Evolutionary conservation across 306 rosid genomes (phyloP), one percentile per base, ranked within the genome.

Genomic region (Corylus heterophylla): DNA sequence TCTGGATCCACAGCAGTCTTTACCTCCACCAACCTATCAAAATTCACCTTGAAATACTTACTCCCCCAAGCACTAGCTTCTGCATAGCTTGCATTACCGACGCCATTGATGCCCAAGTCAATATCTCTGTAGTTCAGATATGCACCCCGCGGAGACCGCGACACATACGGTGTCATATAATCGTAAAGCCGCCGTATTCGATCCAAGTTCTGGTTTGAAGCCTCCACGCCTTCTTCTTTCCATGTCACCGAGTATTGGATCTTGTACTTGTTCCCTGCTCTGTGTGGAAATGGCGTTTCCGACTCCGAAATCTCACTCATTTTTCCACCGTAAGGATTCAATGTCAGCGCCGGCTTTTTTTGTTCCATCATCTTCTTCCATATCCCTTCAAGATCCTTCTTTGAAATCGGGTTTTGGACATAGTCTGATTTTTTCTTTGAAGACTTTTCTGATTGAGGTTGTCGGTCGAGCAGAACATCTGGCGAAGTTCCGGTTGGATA

Each of bases 381-480:
- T 35, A 89, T 49, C 51, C 87, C 89, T 84, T 91, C 90, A 12
- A 93, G 84, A 45, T 12, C 92, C 11, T 1, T 3, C 77, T 83
- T 86, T 0, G 90, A 54, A 69, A 90, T 89, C 0, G 93, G 85
- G 1, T 89, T 64, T 76, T 85, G 89, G 58, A 92, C 88, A 47
- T 90, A 90, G 77, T 90, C 97, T 16, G 93, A 92, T 78, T 92
- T 92, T 77, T 83, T 91, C 89, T 93, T 93, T 83, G 88, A 67
- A 64, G 83, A 90, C 17, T 88, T 86, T 66, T 83, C 90, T 5
- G 81, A 55, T 1, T 79, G 8, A 0, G 85, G 80, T 45, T 85
- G 88, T 75, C 93, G 82, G 35, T 89, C 85, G 49, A 92, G 92
- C 79, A 92, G 76, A 52, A 83, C 82, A 74, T 86, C 83, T 49